Evolutionary conservation across 139 green algal genomes (phyloP), one percentile per base, ranked within the genome.

Genomic region (Cymbomonas tetramitiformis): DNA sequence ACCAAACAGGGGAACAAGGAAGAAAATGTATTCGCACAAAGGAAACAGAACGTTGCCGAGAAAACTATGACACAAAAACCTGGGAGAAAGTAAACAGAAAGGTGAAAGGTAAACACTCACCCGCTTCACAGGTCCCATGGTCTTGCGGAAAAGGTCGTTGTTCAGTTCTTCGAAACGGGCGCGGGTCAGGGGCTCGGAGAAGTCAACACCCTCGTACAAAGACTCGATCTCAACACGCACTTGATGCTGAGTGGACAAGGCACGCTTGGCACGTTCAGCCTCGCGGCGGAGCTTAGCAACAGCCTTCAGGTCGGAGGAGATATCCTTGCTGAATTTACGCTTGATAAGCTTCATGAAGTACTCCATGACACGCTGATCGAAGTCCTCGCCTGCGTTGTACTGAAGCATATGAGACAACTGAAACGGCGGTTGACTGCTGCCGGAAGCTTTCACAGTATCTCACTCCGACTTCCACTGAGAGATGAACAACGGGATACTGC

Each of bases 301-400:
- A 0, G 92, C 89, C 44, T 85, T 81, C 29, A 73, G 70, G 71
- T 99, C 90, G n/a, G 69, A 77, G 57, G 70, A 84, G 56, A 97
- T 68, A 58, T 98, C 87, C 69, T 88, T 86, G 64, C 79, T 78
- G 76, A 86, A 87, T 79, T 98, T 97, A 47, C 86, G 81, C 79
- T 97, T 97, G 73, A 98, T 90, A 10, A 96, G 77, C 82, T 95
- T 95, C 71, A 98, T 93, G 74, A 98, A 95, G 79, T 99, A 95
- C 71, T 96, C 79, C 85, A 97, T 95, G 0, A 96, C 74, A 33
- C 82, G 75, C 69, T 98, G 85, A 78, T 99, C 92, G 73, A 99
- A 97, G 78, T 96, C 92, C 79, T 97, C 90, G n/a, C 73, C 61
- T 54, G 38, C 1, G n/a, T n/a, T 18, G 38, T 44, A 44, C 38